Evolutionary conservation across 2,329 filamentous ascomycete genomes (phyloP).

Genomic region (Sclerotinia minor): DNA sequence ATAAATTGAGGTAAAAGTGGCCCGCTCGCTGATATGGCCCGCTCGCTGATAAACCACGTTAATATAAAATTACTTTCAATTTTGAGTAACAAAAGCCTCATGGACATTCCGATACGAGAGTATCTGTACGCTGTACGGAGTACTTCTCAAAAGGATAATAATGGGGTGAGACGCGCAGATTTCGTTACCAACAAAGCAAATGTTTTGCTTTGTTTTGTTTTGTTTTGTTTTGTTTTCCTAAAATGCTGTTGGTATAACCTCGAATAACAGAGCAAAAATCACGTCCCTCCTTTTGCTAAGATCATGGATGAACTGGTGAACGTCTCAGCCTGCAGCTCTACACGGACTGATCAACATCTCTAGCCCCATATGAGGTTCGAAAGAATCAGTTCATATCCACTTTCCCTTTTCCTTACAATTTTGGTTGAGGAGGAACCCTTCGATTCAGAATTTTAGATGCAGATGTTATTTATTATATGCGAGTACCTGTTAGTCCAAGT

Average conservation of each 20-base stretch:
- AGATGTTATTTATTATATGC: background rate
- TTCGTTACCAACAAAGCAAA: background rate
- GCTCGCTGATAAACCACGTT: too few relatives aligned
- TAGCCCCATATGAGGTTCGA: background rate
- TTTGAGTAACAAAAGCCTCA: background rate
- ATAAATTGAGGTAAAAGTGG: too few relatives aligned
- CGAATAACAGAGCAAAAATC: background rate
- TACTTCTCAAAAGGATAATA: background rate
- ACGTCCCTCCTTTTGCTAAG: background rate
- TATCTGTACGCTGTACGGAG: background rate
- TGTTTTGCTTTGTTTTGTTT: too few relatives aligned
- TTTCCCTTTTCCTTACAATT: slow-evolving; percentile 5
- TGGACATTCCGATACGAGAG: background rate
- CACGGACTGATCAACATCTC: background rate
- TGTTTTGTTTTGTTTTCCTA: background rate
- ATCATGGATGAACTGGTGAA: background rate
- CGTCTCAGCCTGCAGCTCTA: background rate
- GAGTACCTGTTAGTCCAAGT: too few relatives aligned
- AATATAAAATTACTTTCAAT: too few relatives aligned
- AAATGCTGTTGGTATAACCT: background rate
- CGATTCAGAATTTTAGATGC: slow-evolving; percentile 4
- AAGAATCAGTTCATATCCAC: background rate
- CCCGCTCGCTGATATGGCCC: too few relatives aligned
- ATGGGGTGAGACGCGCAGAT: background rate
- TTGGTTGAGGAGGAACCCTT: background rate